Evolutionary conservation across 305 asterid species (phyloP).

Genomic region (Solanum hybrid): DNA sequence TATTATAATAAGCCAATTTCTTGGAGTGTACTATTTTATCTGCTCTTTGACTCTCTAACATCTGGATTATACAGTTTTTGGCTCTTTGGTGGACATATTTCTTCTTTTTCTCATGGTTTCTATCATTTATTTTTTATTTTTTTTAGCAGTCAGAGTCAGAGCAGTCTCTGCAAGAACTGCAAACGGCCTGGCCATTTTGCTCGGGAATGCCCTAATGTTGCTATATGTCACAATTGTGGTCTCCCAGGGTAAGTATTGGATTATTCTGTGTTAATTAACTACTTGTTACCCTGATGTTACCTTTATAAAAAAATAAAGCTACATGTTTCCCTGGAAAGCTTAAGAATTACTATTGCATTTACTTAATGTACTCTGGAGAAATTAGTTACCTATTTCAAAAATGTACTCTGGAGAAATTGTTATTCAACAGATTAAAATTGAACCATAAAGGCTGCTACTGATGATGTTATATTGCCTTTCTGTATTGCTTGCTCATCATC

Average conservation of each 20-base stretch:
- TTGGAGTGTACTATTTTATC: neutral
- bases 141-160: conserved; percentile 77
- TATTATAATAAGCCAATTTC: neutral
- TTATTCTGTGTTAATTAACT: neutral
- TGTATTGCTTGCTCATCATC: neutral
- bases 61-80: neutral
- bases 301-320: neutral
- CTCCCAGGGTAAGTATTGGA: conserved; percentile 81
- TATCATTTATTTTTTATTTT: neutral
- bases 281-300: neutral
- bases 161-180: conserved; percentile 88
- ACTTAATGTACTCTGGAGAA: too few relatives aligned
- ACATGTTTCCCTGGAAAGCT: neutral
- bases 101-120: neutral
- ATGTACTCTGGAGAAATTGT: neutral
- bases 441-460: neutral
- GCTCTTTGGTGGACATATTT: neutral
- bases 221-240: conserved; percentile 95
- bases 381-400: too few relatives aligned
- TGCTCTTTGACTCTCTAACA: neutral
- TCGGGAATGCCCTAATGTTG: conserved; percentile 93
- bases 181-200: conserved; percentile 97
- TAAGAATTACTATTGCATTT: neutral
- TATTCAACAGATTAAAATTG: neutral
- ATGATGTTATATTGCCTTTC: neutral